phyloP scores from a whole-genome alignment of 2,329 filamentous ascomycete genomes.

The Rhinocladiella similis region DNA sequence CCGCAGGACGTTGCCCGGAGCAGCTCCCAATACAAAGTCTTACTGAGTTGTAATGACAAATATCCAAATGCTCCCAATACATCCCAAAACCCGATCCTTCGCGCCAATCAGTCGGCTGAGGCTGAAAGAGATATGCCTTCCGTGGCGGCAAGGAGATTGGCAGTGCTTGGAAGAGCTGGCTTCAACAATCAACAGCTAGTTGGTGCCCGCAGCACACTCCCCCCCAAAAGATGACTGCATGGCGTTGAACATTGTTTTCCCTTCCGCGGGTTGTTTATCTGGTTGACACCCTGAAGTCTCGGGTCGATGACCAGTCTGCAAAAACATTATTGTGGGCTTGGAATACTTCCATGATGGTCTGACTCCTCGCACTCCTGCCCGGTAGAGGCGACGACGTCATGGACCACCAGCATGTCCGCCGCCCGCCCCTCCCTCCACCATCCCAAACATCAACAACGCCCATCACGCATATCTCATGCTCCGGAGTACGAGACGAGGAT shows the following conservation, averaged over 20 bases:
- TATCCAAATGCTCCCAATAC: constrained; percentile 6
- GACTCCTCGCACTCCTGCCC: constrained; percentile 8
- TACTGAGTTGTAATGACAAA: constrained; percentile 20
- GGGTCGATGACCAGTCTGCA: neutral
- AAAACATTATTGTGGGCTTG: neutral
- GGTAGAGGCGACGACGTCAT: neutral
- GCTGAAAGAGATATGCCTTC: constrained; percentile 14
- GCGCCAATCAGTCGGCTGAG: constrained; percentile 18
- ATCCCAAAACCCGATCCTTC: neutral
- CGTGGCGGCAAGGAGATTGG: constrained; percentile 28
- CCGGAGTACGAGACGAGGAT: neutral
- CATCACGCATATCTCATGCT: neutral
- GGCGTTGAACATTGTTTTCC: constrained; percentile 8
- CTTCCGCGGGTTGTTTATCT: constrained; percentile 2
- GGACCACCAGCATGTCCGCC: constrained; percentile 14
- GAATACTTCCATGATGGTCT: constrained; percentile 6
- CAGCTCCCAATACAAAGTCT: neutral
- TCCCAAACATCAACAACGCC: neutral
- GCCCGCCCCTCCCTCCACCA: neutral
- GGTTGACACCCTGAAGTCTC: neutral
- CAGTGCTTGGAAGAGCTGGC: constrained; percentile 8
- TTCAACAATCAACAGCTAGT: constrained; percentile 1
- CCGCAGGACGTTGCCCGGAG: neutral
- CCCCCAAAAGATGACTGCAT: constrained; percentile 24
- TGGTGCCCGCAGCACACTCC: constrained; percentile 6